These are phyloP conservation scores for Rhododendron henanense DNA, from an alignment of 148 eudicot genomes.

Conservation along the genomic window DNA sequence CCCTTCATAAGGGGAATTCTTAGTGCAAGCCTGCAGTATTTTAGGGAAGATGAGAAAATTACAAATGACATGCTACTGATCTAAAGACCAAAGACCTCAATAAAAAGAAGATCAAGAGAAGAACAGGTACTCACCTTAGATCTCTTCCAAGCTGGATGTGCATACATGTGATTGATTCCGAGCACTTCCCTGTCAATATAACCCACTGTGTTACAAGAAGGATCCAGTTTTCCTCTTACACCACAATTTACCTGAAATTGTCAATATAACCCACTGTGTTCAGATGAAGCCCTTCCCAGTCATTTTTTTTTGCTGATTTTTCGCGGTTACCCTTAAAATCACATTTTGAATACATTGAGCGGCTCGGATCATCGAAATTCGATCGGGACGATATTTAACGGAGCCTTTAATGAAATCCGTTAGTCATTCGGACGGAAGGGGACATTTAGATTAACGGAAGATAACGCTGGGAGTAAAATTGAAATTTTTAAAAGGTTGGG, in stretches of 20 bases:
- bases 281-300: too few species aligned
- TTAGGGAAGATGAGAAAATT: slow-evolving; percentile 3
- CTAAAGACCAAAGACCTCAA: not conserved
- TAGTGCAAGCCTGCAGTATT: slow-evolving; percentile 71
- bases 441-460: too few species aligned
- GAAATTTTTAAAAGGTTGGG: too few species aligned
- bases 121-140: slow-evolving; percentile 46
- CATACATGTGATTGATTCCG: slow-evolving; percentile 80
- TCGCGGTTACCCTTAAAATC: too few species aligned
- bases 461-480: too few species aligned
- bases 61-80: not conserved
- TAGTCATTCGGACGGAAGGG: too few species aligned
- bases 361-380: too few species aligned
- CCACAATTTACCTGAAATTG: slow-evolving; percentile 57
- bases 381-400: too few species aligned
- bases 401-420: too few species aligned
- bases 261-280: too few species aligned
- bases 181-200: slow-evolving; percentile 71
- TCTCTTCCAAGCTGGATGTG: slow-evolving; percentile 86
- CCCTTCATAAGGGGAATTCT: slow-evolving; percentile 69
- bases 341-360: too few species aligned
- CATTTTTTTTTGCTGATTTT: too few species aligned
- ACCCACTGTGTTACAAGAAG: slow-evolving; percentile 88
- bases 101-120: not conserved
- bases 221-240: slow-evolving; percentile 68